Evolutionary conservation across 2,329 filamentous ascomycete species (phyloP), one percentile per base, ranked within the genome.

Genomic region (Aspergillus versicolor): DNA sequence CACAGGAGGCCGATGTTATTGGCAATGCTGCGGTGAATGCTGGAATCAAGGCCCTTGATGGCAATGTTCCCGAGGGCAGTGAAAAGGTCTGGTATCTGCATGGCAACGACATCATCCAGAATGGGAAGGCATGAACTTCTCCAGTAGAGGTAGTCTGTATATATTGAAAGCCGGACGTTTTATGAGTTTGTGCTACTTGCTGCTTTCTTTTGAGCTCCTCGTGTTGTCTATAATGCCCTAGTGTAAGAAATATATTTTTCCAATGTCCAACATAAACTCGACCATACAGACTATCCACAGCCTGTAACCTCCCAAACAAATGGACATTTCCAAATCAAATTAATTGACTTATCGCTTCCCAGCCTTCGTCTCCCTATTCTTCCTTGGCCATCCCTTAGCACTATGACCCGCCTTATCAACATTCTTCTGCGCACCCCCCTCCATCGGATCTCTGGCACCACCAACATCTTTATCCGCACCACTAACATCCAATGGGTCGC

Each of bases 1-100:
- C 85, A 2, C 89, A 94, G 76, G 90, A 94, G 51, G 86, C 84
- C 5, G 82, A 87, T 55, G 83, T 88, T 34, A 91, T 96, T 74
- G 79, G 71, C 73, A 77, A 79, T 44, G 69, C 72, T 9, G 70
- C 69, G 12, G 70, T 75, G 7, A 73, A 66, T 54, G 69, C 72
- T 19, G 70, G 75, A 0, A 56, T 77, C 17, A 77, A 73, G 63
- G 75, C 73, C 5, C 61, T 77, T 30, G 68, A 74, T 17, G 76
- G 75, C 2, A 69, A 78, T 58, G 68, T 73, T 38, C 73, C 72
- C 37, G 65, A 61, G 40, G 73, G 71, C 2, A 68, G 66, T 63
- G 70, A 77, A 53, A 78, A 77, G 61, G 73, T 77, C 22, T 75
- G 74, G 70, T 56, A 70, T 48, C 52, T 79, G 56, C 49, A 60